A percentile compares a stretch with the other conserved stretches of the same genome.
Evolutionary conservation across 805 yeast genomes (phyloP).

Genomic region (Saccharomycopsis microspora): DNA sequence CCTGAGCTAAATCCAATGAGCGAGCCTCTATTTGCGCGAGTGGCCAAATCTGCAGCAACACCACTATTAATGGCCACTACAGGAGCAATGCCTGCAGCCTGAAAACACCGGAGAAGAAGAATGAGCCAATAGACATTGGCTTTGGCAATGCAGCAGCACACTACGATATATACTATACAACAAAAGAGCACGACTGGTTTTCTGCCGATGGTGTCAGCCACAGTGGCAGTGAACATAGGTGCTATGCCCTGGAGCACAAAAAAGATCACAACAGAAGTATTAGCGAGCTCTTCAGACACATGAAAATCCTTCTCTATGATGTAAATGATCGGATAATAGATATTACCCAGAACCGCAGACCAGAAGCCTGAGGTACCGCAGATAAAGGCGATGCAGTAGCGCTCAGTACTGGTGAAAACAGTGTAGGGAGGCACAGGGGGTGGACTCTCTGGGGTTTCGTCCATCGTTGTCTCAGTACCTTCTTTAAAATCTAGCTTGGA

Average conservation of each 20-base stretch:
- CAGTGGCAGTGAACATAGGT: slow-evolving; percentile 44
- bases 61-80: slow-evolving; percentile 63
- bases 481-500: no score
- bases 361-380: slow-evolving; percentile 31
- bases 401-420: slow-evolving; percentile 7
- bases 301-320: slow-evolving; percentile 42
- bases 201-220: slow-evolving; percentile 40
- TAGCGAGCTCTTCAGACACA: slow-evolving; percentile 46
- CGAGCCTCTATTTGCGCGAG: slow-evolving; percentile 56
- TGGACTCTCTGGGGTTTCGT: no score
- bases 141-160: slow-evolving; percentile 57
- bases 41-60: slow-evolving; percentile 62
- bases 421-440: slow-evolving; percentile 6
- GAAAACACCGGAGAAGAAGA: slow-evolving; percentile 60
- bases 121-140: slow-evolving; percentile 47
- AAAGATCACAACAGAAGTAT: slow-evolving; percentile 71
- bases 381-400: slow-evolving; percentile 6
- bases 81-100: slow-evolving; percentile 70
- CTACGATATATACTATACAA: slow-evolving; percentile 41
- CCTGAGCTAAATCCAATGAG: slow-evolving; percentile 59
- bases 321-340: slow-evolving; percentile 70
- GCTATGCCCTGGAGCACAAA: slow-evolving; percentile 56
- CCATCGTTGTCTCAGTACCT: no score
- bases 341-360: slow-evolving; percentile 65
- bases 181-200: slow-evolving; percentile 54